phyloP scores from a whole-genome alignment of 169 alveolate genomes.

The Babesia ovis region DNA sequence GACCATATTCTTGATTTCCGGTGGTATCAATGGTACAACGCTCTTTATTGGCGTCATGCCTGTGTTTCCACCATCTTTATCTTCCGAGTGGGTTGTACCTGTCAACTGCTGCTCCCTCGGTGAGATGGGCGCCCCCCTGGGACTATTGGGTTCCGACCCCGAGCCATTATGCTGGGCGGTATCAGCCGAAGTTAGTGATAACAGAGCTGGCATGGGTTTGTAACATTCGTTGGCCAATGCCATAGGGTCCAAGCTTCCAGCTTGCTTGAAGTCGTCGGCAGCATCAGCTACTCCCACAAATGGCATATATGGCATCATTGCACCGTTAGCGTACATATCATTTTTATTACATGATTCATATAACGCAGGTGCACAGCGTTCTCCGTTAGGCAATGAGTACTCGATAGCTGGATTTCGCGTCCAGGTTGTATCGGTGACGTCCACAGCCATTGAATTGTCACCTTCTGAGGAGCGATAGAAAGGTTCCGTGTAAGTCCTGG shows the following conservation, averaged over 20 bases:
- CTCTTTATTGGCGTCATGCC: not conserved
- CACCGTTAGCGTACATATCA: not conserved
- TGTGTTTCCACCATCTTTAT: not conserved
- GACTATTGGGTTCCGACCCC: not conserved
- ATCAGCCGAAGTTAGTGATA: not conserved
- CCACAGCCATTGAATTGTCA: not conserved
- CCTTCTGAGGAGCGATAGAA: not conserved
- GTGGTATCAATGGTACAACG: constrained; percentile 13
- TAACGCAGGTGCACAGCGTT: not conserved
- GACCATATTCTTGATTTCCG: constrained; percentile 43
- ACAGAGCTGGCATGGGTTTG: not conserved
- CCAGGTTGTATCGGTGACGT: not conserved
- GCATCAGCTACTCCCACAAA: constrained; percentile 9
- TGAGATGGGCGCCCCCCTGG: not conserved
- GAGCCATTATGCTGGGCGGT: not conserved
- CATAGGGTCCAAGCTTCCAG: not conserved
- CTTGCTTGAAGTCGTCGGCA: not conserved
- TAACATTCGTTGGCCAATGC: not conserved
- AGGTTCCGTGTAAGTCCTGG: not conserved
- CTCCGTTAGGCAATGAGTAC: not conserved
- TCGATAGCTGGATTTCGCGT: constrained; percentile 10
- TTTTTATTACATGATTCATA: no score
- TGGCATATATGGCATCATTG: not conserved
- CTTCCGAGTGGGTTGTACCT: not conserved
- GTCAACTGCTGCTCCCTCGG: not conserved